Base-by-base conservation (phyloP, 257 asterid species). In the Capsicum pubescens region DNA sequence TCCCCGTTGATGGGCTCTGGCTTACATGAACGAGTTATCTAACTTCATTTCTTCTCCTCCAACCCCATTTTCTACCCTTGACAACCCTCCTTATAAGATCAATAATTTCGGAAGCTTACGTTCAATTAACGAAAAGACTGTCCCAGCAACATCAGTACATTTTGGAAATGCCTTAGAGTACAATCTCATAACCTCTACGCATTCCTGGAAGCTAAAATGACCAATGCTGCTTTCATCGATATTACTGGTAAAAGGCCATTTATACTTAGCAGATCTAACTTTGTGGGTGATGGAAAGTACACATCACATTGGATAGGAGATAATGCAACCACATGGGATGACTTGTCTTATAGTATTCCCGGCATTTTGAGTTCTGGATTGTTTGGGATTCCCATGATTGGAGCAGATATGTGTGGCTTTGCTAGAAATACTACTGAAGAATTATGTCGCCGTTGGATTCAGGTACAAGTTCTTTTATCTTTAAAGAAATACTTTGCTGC, bases 241-340 rank as follows among this genome's bases (percentile, higher is more conserved):
- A 79, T 86, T 9, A 92, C 89, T 3, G 92, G 95, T 55, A 93
- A 91, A 87, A 90, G 99, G 83, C 98, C 99, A 0, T 96, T 96
- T 84, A 93, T 96, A n/a, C 88, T 96, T 84, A 88, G 93, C 54
- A 88, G 99, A 87, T 96, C 99, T 4, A 91, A 94, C 4, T 96
- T 96, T 84, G 93, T 96, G 77, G 99, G 99, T 48, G 85, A 98
- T 11, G 98, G 99, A 0, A 92, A 91, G 88, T 94, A 91, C 83
- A 58, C 99, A 0, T 98, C 98, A 3, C 99, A 94, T 16, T 96
- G 99, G 99, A 96, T 98, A 3, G 97, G 99, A 59, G 98, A 96
- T 88, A 93, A 93, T 89, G 97, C 95, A 71, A 97, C 99, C 0
- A 93, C 91, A 3, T 96, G 99, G 99, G 86, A 88, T 52, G 98